These are phyloP conservation scores for Myriosclerotinia duriaeana DNA, from an alignment of 2,329 filamentous ascomycete genomes.

Conservation along the genomic window DNA sequence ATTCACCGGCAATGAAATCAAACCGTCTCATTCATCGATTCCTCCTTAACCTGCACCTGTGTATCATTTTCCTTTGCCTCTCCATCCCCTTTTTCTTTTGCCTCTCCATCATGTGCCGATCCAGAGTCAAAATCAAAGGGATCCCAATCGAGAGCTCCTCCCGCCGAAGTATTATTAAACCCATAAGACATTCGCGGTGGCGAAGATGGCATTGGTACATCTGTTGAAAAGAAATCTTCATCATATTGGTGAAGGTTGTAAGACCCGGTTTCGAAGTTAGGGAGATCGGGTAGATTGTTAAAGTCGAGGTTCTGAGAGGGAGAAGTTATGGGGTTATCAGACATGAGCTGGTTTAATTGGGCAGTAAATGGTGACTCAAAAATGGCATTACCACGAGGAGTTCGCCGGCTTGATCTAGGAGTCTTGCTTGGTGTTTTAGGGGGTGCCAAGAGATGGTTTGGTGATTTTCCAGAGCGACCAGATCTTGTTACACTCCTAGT, in stretches of 20 bases:
- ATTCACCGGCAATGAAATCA: not conserved
- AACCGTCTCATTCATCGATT: constrained; percentile 23
- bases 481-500: constrained; percentile 40
- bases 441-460: constrained; percentile 32
- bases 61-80: not conserved
- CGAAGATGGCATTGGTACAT: constrained; percentile 48
- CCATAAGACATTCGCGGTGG: constrained; percentile 44
- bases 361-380: constrained; percentile 43
- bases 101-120: not conserved
- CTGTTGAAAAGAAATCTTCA: constrained; percentile 47
- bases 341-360: constrained; percentile 39
- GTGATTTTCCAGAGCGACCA: constrained; percentile 36
- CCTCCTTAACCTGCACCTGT: constrained; percentile 31
- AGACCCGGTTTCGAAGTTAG: constrained; percentile 27
- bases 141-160: constrained; percentile 15
- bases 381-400: constrained; percentile 32
- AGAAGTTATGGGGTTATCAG: constrained; percentile 34
- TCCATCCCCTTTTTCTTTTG: constrained; percentile 6
- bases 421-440: constrained; percentile 37
- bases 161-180: constrained; percentile 22
- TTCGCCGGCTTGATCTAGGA: constrained; percentile 35
- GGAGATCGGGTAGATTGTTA: constrained; percentile 39
- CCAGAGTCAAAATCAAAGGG: constrained; percentile 13
- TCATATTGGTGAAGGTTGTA: constrained; percentile 33
- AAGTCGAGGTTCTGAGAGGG: constrained; percentile 41